Conservation (phyloP, 2,329 filamentous ascomycete species). For the Plectosphaerella cucumerina region DNA sequence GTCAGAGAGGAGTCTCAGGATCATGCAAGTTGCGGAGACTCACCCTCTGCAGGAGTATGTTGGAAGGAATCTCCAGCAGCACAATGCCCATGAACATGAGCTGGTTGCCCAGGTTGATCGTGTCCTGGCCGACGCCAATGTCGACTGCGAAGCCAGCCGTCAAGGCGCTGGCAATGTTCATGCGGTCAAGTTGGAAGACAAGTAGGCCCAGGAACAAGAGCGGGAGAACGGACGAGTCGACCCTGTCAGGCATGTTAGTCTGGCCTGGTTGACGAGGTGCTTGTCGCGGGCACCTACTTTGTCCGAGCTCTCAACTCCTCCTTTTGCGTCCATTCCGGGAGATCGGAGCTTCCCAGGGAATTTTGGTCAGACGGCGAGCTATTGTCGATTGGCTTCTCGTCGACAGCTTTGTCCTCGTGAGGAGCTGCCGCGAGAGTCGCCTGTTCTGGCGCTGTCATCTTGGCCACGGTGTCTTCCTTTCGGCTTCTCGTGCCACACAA, state of each 20-base stretch:
- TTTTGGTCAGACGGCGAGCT: conserved; percentile 10
- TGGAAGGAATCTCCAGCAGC: conserved; percentile 47
- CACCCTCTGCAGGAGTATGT: conserved; percentile 34
- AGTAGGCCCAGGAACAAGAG: conserved; percentile 45
- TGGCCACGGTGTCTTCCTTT: too few species aligned
- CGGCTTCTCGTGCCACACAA: too few species aligned
- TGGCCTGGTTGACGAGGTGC: conserved; percentile 1
- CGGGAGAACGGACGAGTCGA: conserved; percentile 42
- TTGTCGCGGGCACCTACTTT: conserved; percentile 11
- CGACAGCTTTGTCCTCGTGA: neutral
- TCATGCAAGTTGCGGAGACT: too few species aligned
- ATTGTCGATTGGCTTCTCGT: conserved; percentile 5
- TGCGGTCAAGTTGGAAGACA: conserved; percentile 48
- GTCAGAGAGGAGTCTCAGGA: neutral
- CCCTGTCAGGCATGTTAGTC: conserved; percentile 21
- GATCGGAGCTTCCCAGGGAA: conserved; percentile 1
- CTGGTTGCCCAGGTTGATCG: conserved; percentile 49
- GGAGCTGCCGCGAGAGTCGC: neutral
- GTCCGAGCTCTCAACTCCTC: conserved; percentile 13
- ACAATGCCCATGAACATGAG: conserved; percentile 48
- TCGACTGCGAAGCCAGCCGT: conserved; percentile 41
- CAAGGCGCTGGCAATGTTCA: conserved; percentile 46
- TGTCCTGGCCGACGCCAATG: conserved; percentile 37
- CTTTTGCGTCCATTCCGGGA: conserved; percentile 9
- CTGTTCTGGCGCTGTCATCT: neutral